Evolutionary conservation across 2,329 filamentous ascomycete species (phyloP).

Genomic region (Dactylellina cionopaga): DNA sequence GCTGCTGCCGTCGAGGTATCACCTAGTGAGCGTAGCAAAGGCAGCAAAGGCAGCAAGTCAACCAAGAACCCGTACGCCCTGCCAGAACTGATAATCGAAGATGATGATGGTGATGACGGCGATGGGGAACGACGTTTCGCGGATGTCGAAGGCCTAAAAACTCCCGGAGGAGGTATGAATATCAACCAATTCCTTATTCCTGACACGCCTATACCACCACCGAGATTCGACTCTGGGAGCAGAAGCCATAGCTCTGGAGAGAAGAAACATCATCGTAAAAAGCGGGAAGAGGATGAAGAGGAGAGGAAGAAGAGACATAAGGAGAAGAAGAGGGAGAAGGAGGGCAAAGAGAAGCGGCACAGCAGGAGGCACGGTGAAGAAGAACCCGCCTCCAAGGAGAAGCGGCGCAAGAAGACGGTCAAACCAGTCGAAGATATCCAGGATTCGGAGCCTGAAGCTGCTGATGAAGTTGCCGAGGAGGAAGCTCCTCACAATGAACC

Average conservation of each 20-base stretch:
- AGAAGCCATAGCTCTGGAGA: constrained; percentile 24
- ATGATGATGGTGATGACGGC: constrained; percentile 35
- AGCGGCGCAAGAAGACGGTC: constrained; percentile 22
- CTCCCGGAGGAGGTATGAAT: constrained; percentile 48
- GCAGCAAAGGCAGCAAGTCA: constrained; percentile 29
- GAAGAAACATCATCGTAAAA: constrained; percentile 41
- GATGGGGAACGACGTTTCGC: constrained; percentile 20
- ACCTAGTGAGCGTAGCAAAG: constrained; percentile 39
- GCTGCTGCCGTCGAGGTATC: constrained; percentile 22
- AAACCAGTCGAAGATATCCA: constrained; percentile 9
- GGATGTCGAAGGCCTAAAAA: constrained; percentile 30
- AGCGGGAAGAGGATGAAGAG: constrained; percentile 46
- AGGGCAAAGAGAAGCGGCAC: constrained; percentile 27
- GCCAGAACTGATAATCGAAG: constrained; percentile 46
- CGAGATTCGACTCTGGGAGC: constrained; percentile 13
- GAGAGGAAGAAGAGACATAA: constrained; percentile 41
- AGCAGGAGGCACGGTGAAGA: constrained; percentile 26
- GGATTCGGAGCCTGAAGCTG: constrained; percentile 21
- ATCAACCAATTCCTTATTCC: constrained; percentile 45
- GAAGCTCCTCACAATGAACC: constrained; percentile 10
- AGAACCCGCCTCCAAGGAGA: constrained; percentile 28
- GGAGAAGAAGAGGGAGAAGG: constrained; percentile 40
- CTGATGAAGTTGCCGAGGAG: constrained; percentile 15
- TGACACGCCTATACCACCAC: constrained; percentile 33
- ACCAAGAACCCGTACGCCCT: constrained; percentile 42